Conservation (phyloP, 73 alveolate genomes). For the Blepharisma japonicum region DNA sequence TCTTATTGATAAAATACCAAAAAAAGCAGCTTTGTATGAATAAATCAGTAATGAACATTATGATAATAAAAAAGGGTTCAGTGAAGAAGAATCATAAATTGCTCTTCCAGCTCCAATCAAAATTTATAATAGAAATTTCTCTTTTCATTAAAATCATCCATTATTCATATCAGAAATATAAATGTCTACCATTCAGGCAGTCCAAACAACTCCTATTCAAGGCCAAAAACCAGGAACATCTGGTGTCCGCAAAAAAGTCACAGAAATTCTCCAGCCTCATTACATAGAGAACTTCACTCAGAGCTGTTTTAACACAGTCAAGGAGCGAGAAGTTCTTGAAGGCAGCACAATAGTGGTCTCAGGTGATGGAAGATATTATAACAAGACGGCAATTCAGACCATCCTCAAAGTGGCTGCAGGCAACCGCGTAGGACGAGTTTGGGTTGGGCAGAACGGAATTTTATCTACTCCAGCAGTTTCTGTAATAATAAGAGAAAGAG, state of each 20-base stretch:
- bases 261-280: conserved; percentile 69
- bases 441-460: conserved; percentile 90
- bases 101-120: no score
- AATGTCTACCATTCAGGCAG: conserved; percentile 33
- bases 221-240: conserved; percentile 98
- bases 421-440: conserved; percentile 80
- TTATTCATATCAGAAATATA: no score
- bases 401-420: conserved; percentile 81
- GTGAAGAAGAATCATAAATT: no score
- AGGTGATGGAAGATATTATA: conserved; percentile 98
- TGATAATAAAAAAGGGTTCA: no score
- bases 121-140: no score
- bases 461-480: conserved; percentile 97
- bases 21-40: no score
- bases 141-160: no score
- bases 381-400: conserved; percentile 52
- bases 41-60: no score
- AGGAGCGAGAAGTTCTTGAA: conserved; percentile 65
- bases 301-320: conserved; percentile 74
- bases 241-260: conserved; percentile 95
- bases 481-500: conserved; percentile 81
- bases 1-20: no score
- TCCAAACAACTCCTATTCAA: conserved; percentile 76
- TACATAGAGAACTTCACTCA: conserved; percentile 94
- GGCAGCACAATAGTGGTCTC: conserved; percentile 85